Conservation (phyloP, 1,284 basidiomycete genomes). For the Ustilago hordei region DNA sequence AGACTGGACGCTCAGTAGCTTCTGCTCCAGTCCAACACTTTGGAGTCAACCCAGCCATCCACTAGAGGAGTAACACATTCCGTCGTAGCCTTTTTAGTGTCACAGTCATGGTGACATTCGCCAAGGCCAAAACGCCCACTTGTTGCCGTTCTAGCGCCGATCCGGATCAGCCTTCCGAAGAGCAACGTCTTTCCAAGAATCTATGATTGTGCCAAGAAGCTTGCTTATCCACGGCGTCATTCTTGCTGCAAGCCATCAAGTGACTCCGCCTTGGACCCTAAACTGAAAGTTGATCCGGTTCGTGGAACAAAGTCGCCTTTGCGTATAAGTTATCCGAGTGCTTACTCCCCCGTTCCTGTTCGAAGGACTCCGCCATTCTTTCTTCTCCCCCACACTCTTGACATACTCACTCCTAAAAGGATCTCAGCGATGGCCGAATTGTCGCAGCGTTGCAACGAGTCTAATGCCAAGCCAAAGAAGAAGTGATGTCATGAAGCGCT, state of each 20-base stretch:
- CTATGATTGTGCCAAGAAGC: slow-evolving; percentile 7
- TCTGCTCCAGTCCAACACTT: not conserved
- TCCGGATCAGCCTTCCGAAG: not conserved
- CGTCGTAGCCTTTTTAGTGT: not conserved
- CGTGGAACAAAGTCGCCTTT: not conserved
- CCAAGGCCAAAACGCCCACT: not conserved
- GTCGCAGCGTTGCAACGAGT: not conserved
- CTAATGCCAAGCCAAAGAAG: not conserved
- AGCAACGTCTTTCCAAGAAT: not conserved
- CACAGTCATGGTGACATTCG: slow-evolving; percentile 3
- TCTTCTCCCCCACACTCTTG: no score
- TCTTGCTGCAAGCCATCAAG: slow-evolving; percentile 2
- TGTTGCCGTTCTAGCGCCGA: not conserved
- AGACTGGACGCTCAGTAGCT: not conserved
- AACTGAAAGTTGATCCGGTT: not conserved
- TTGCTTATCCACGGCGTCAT: slow-evolving; percentile 5
- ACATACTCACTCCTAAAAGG: not conserved
- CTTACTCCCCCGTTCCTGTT: not conserved
- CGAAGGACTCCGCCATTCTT: no score
- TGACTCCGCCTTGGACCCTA: slow-evolving; percentile 6
- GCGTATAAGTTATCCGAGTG: not conserved
- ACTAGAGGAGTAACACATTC: not conserved
- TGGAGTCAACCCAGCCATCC: not conserved
- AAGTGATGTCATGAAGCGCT: not conserved
- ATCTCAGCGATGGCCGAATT: not conserved